phyloP scores from a whole-genome alignment of 106 monocot species.

The Alisma plantagoaquatica region DNA sequence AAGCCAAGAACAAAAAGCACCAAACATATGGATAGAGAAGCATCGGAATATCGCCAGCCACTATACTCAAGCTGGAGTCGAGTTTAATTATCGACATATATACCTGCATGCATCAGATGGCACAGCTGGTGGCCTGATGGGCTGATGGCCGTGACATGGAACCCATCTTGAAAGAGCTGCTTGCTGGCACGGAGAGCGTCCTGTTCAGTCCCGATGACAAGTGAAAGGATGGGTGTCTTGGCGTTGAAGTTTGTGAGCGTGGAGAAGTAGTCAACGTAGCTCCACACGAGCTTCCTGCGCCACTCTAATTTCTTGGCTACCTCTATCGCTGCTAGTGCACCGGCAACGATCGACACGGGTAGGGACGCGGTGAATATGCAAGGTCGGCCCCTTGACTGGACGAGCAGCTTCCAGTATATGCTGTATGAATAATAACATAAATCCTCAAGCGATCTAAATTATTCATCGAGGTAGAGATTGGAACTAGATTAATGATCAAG shows the following conservation, averaged over 20 bases:
- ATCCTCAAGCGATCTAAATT: too few species aligned
- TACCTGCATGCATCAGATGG: not conserved
- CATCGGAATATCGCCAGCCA: too few species aligned
- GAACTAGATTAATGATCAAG: too few species aligned
- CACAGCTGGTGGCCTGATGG: not conserved
- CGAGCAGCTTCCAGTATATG: not conserved
- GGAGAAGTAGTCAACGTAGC: too few species aligned
- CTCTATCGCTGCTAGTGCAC: not conserved
- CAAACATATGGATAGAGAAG: too few species aligned
- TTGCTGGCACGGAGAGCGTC: too few species aligned
- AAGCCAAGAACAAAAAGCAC: too few species aligned
- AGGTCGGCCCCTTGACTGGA: not conserved
- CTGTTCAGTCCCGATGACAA: constrained; percentile 3
- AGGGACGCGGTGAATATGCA: not conserved
- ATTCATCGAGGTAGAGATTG: too few species aligned
- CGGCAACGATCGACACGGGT: not conserved
- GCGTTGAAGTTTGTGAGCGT: not conserved
- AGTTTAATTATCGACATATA: too few species aligned
- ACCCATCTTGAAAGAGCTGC: too few species aligned
- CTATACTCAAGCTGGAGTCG: too few species aligned
- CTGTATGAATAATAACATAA: too few species aligned
- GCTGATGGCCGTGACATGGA: not conserved
- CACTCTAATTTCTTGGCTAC: not conserved
- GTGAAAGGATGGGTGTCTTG: not conserved
- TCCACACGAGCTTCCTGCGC: not conserved